Conservation (phyloP, 2,329 filamentous ascomycete genomes). For the Penicillium sp. region DNA sequence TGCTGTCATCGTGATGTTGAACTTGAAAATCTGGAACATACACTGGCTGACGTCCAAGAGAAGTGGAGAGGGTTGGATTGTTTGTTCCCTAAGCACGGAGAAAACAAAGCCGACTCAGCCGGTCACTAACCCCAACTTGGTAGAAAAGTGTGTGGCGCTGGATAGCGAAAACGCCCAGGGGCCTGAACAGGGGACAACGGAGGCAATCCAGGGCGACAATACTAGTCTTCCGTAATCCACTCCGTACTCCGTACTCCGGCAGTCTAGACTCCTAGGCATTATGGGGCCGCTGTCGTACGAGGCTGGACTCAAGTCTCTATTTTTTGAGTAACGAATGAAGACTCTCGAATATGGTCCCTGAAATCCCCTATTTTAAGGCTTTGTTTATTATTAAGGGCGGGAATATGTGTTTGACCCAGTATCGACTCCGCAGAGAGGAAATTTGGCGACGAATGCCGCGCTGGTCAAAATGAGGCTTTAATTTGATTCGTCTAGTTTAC, state of each 20-base stretch:
- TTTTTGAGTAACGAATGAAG: neutral
- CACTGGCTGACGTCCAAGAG: neutral
- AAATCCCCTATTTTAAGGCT: neutral
- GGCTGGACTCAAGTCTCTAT: neutral
- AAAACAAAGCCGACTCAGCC: neutral
- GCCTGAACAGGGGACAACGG: neutral
- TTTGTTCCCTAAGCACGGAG: neutral
- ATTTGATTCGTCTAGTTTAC: constrained; percentile 2
- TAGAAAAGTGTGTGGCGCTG: neutral
- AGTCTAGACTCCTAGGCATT: neutral
- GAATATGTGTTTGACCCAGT: too few species aligned
- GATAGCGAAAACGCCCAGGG: neutral
- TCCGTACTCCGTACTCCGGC: neutral
- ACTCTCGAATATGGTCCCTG: neutral
- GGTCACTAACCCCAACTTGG: neutral
- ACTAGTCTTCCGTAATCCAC: neutral
- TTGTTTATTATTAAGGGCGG: neutral
- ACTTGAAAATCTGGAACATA: neutral
- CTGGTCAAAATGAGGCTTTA: constrained; percentile 4
- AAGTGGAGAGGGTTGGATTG: neutral
- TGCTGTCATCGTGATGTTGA: neutral
- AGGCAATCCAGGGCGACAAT: neutral
- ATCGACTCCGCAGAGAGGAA: neutral
- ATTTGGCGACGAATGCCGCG: neutral
- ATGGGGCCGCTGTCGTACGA: neutral